phyloP scores from a whole-genome alignment of 129 eudicot species.

The Pittosporum tobira region DNA sequence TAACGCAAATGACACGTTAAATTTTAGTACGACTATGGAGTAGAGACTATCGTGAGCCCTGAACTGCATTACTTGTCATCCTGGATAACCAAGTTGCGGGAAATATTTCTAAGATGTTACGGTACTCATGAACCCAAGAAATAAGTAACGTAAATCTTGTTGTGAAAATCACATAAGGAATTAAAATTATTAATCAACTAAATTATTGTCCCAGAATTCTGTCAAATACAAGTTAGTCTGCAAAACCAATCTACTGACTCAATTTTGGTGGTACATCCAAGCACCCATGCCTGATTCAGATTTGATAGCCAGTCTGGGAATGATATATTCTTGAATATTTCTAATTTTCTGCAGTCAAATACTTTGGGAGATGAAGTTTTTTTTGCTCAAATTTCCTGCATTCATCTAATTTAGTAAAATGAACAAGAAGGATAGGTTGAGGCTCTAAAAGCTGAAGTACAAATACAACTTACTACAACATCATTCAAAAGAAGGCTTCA shows the following conservation, averaged over 20 bases:
- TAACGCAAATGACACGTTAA: neutral
- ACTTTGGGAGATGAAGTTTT: too few relatives aligned
- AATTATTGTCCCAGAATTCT: neutral
- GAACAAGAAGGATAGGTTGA: too few relatives aligned
- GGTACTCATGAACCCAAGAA: neutral
- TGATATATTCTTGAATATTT: too few relatives aligned
- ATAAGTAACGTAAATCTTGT: neutral
- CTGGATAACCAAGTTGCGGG: neutral
- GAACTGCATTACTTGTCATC: neutral
- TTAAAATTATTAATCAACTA: neutral
- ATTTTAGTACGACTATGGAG: neutral
- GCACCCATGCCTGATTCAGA: neutral
- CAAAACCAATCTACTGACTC: neutral
- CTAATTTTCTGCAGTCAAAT: too few relatives aligned
- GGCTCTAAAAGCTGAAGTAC: too few relatives aligned
- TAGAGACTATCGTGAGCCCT: slow-evolving; percentile 2
- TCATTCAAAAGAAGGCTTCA: too few relatives aligned
- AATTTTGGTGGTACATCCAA: neutral
- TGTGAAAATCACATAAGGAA: neutral
- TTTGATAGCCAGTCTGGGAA: neutral
- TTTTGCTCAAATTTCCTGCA: too few relatives aligned
- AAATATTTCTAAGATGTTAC: neutral
- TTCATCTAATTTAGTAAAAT: too few relatives aligned
- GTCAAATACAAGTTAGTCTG: neutral
- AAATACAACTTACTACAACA: too few relatives aligned